Conservation (phyloP, 1,284 basidiomycete species). For the Puccinia brachypodii region DNA sequence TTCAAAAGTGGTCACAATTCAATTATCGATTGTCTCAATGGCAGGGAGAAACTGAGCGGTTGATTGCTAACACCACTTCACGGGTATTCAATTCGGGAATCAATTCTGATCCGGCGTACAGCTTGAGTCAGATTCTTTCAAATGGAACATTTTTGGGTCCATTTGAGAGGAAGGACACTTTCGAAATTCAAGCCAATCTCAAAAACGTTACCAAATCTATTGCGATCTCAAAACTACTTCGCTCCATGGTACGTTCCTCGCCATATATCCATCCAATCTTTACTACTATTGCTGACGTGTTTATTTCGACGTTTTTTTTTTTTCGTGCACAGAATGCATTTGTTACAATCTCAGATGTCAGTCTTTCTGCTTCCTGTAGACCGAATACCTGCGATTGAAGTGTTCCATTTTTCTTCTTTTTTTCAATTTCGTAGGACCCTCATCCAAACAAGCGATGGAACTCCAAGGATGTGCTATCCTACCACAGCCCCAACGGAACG, state of each 20-base stretch:
- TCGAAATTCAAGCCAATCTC: conserved; percentile 25
- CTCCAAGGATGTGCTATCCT: conserved; percentile 12
- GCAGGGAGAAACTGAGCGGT: conserved; percentile 7
- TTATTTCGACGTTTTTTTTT: not conserved
- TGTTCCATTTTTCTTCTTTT: not conserved
- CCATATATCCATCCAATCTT: not conserved
- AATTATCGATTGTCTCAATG: conserved; percentile 24
- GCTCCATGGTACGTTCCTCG: conserved; percentile 23
- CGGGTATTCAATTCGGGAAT: conserved; percentile 24
- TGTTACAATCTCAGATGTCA: conserved; percentile 34
- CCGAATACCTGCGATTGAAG: not conserved
- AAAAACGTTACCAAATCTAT: conserved; percentile 34
- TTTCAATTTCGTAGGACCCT: not conserved
- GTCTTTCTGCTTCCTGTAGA: not conserved
- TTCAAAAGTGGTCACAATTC: conserved; percentile 28
- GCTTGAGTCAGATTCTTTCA: conserved; percentile 9
- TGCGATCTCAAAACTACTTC: conserved; percentile 20
- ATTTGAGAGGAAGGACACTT: conserved; percentile 25
- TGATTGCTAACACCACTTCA: conserved; percentile 9
- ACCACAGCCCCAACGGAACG: conserved; percentile 40
- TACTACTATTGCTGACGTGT: not conserved
- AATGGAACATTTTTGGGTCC: conserved; percentile 40
- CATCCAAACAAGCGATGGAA: conserved; percentile 13
- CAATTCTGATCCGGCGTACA: conserved; percentile 14
- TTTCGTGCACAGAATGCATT: conserved; percentile 23